Evolutionary conservation across 257 asterid genomes (phyloP), one percentile per base, ranked within the genome.

Genomic region (Knoxia roxburghii): DNA sequence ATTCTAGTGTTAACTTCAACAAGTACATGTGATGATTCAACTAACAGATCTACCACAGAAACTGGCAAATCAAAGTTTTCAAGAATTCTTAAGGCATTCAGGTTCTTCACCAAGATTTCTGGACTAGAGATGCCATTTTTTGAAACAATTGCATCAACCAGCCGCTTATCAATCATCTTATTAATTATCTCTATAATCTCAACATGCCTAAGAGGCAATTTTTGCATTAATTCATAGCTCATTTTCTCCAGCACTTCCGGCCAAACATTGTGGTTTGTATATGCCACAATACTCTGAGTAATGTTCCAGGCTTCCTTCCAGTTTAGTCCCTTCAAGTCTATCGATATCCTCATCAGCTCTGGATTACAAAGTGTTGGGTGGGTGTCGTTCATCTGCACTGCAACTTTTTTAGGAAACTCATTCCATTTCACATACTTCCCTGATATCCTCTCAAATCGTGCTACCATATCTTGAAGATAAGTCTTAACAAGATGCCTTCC

Each of bases 181-280:
- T 89, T 95, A 68, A 89, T 85, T 83, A 78, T 68, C 78, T 87
- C 89, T 72, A 89, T 87, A 73, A 89, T 85, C 84, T 89, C 96
- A 24, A 85, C 87, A 75, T 89, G 96, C 61, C 96, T 73, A n/a
- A n/a, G n/a, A n/a, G n/a, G n/a, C n/a, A n/a, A n/a, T n/a, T n/a
- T n/a, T n/a, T n/a, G n/a, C n/a, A 89, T 85, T 48, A 87, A 77
- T 61, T 85, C 92, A 49, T 82, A 87, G 74, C 89, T 87, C 96
- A 95, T 87, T 80, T 89, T 89, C 83, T 89, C 96, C 76, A 89
- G 79, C 54, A 95, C 96, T 84, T 89, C 96, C 12, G 96, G 96
- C 73, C 87, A 75, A 78, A 89, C 96, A 63, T 95, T 89, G 76
- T 87, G 96, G 77, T 89, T 89, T 23, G 96, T 89, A 78, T 89